Percentiles rank a stretch among this genome's conserved stretches.
Evolutionary conservation across 176 grass and related monocot genomes (phyloP).

Genomic region (Eremochloa ophiuroides): DNA sequence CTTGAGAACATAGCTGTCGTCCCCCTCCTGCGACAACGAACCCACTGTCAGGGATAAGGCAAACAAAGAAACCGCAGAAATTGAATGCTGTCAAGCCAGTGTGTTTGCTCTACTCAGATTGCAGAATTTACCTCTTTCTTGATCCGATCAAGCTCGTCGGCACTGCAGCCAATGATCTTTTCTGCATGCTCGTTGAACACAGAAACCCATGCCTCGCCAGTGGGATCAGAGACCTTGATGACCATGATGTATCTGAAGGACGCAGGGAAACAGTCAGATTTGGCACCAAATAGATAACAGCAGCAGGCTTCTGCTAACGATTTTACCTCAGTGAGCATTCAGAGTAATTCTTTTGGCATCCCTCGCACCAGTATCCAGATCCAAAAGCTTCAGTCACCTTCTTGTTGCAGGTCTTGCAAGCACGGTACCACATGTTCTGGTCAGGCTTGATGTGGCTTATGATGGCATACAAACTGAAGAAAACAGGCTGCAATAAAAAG

Average conservation of each 20-base stretch:
- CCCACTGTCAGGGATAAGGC: background rate
- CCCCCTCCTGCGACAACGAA: conserved; percentile 56
- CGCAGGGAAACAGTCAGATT: background rate
- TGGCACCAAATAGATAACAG: background rate
- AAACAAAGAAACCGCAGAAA: background rate
- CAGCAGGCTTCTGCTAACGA: background rate
- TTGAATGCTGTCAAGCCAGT: background rate
- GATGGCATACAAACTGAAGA: conserved; percentile 65
- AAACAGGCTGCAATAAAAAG: conserved; percentile 51
- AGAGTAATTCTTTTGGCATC: conserved; percentile 74
- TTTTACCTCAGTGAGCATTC: conserved; percentile 74
- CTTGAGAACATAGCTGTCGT: conserved; percentile 71
- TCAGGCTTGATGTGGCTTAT: conserved; percentile 89
- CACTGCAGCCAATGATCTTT: conserved; percentile 83
- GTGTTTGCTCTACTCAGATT: background rate
- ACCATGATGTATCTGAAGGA: conserved; percentile 81
- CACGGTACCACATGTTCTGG: conserved; percentile 93
- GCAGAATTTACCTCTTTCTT: conserved; percentile 58
- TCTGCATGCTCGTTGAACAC: conserved; percentile 94
- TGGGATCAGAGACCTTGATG: conserved; percentile 83
- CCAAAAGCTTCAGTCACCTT: conserved; percentile 77
- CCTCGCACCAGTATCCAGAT: conserved; percentile 89
- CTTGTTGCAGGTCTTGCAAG: conserved; percentile 94
- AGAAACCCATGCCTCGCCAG: conserved; percentile 87
- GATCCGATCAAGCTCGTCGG: conserved; percentile 83